phyloP scores from a whole-genome alignment of 768 basidiomycete species.

The Termitomyces sp. region DNA sequence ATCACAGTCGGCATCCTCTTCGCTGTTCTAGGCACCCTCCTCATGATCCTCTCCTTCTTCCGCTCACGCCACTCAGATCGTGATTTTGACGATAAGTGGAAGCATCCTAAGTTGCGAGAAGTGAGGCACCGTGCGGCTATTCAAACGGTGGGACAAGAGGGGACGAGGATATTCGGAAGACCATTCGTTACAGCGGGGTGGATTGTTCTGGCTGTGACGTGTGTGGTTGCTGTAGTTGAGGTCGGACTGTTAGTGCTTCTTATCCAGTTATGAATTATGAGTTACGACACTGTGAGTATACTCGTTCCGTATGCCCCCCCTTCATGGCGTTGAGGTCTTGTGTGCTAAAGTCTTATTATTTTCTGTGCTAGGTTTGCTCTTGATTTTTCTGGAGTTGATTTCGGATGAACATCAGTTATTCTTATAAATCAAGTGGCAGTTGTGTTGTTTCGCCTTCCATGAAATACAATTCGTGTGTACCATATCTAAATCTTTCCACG shows the following conservation, averaged over 20 bases:
- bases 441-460: too few relatives aligned
- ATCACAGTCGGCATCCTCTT: constrained; percentile 56
- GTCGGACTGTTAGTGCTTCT: constrained; percentile 62
- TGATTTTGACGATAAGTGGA: constrained; percentile 66
- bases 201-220: constrained; percentile 55
- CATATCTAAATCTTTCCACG: too few relatives aligned
- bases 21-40: constrained; percentile 51
- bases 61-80: constrained; percentile 64
- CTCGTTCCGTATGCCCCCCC: background rate
- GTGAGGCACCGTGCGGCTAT: constrained; percentile 30
- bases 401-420: too few relatives aligned
- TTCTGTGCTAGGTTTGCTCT: background rate
- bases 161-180: constrained; percentile 60
- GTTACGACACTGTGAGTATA: background rate
- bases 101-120: constrained; percentile 24
- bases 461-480: background rate
- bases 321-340: background rate
- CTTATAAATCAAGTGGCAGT: background rate
- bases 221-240: constrained; percentile 59
- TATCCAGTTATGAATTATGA: constrained; percentile 21
- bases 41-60: constrained; percentile 53
- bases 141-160: constrained; percentile 55
- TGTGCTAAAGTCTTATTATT: background rate
- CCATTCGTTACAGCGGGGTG: constrained; percentile 82
- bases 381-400: background rate